phyloP scores from a whole-genome alignment of 164 flowering plant species.

The Kingdonia uniflora region DNA sequence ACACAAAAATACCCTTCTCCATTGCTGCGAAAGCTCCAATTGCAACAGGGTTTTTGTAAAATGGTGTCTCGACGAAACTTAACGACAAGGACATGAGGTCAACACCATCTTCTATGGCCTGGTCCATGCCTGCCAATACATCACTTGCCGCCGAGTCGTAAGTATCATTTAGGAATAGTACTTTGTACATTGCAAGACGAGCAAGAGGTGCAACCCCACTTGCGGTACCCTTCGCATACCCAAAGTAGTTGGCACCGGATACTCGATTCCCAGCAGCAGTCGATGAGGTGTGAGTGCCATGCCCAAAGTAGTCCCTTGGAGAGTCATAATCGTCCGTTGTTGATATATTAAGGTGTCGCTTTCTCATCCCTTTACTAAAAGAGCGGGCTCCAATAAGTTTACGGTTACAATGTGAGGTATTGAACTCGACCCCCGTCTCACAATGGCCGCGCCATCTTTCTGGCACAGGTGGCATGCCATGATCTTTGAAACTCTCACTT shows the following conservation, averaged over 20 bases:
- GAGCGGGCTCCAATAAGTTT: conserved; percentile 17
- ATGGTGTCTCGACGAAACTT: not conserved
- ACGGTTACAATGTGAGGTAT: conserved; percentile 10
- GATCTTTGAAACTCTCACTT: conserved; percentile 11
- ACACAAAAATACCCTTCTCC: conserved; percentile 9
- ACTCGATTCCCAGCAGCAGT: conserved; percentile 8
- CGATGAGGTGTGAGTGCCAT: conserved; percentile 9
- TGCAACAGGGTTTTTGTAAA: not conserved
- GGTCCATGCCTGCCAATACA: conserved; percentile 3
- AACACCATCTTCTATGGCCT: conserved; percentile 7
- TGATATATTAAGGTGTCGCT: conserved; percentile 1
- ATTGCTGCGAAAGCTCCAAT: conserved; percentile 7
- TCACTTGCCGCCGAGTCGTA: not conserved
- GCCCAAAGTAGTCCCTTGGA: conserved; percentile 6
- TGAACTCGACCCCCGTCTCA: conserved; percentile 12
- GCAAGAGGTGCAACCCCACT: conserved; percentile 7
- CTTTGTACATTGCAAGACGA: conserved; percentile 9
- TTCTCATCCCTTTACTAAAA: conserved; percentile 8
- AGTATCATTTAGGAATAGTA: not conserved
- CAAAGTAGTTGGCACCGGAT: not conserved
- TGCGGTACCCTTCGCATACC: conserved; percentile 8
- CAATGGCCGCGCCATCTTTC: conserved; percentile 8
- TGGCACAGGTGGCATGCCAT: conserved; percentile 5
- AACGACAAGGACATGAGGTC: conserved; percentile 2
- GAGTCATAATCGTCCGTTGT: conserved; percentile 10